Base-by-base conservation (phyloP, 179 eudicot species). In the Monotropa hypopitys region DNA sequence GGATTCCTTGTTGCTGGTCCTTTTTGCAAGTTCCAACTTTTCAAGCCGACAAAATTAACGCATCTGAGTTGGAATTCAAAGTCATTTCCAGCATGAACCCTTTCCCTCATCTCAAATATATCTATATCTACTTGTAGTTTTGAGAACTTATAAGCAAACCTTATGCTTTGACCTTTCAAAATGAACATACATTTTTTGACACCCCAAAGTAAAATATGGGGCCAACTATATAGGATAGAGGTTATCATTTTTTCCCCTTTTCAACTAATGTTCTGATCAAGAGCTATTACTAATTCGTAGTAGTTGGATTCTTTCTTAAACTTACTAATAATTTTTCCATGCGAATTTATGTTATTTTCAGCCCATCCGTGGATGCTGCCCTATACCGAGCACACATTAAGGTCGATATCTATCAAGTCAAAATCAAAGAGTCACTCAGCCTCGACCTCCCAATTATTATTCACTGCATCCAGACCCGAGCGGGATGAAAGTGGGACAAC, bases 291-390 rank as follows among this genome's bases (percentile, higher is more conserved):
- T 42, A 26, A 15, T 26, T 71, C 21, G 32, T 23, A n/a, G 9
- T 50, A 20, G 43, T 72, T 72, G 45, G n/a, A n/a, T n/a, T 59
- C 20, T 16, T 28, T 74, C 10, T 3, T 42, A 46, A 46, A 50
- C 67, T 20, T 59, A 2, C 33, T 32, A 15, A 16, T 62, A 28
- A 61, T 5, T 32, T 43, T 23, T 76, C 3, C n/a, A n/a, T 11
- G 4, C 0, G n/a, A 33, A 61, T 21, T 69, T 26, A 78, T 42
- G 26, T 69, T 72, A 82, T 28, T 77, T 72, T 51, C 94, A 94
- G 98, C 85, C 63, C 96, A 94, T 83, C 97, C 97, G 51, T 94
- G 98, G 98, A 90, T 94, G 77, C 68, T 89, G 78, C 89, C 86
- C 74, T 81, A 89, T 73, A 87, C 98, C 16, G 88, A 89, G 53